Percentiles rank a stretch among this genome's conserved stretches.
These are phyloP conservation scores for Solanum pennellii DNA, from an alignment of 257 asterid species.

Conservation along the genomic window DNA sequence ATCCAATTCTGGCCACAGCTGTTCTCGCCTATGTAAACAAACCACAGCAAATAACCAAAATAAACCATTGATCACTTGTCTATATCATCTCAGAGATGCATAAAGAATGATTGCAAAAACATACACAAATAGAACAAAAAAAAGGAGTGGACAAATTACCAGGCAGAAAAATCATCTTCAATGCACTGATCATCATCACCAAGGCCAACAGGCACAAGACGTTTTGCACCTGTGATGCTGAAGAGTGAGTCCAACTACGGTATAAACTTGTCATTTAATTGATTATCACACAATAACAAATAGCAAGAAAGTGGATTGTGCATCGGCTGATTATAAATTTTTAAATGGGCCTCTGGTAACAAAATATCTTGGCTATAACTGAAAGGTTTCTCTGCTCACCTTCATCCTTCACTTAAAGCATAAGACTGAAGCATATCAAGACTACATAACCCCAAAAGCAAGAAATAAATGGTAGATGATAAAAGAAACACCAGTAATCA, in stretches of 20 bases:
- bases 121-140: background rate
- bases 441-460: background rate
- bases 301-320: background rate
- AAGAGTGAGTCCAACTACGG: background rate
- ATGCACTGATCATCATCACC: constrained; percentile 84
- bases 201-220: constrained; percentile 48
- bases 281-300: background rate
- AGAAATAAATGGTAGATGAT: background rate
- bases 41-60: background rate
- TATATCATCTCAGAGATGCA: background rate
- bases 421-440: background rate
- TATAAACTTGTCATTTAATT: background rate
- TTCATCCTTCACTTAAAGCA: background rate
- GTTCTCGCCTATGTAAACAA: constrained; percentile 43
- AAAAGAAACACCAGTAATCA: background rate
- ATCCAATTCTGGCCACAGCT: constrained; percentile 62
- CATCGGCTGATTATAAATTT: background rate
- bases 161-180: constrained; percentile 69
- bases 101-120: background rate
- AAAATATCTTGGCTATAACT: background rate
- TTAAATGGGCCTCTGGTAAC: background rate
- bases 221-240: constrained; percentile 44
- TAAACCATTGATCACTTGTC: background rate
- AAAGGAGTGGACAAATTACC: constrained; percentile 25
- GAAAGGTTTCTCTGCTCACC: background rate